Evolutionary conservation across 1,284 basidiomycete genomes (phyloP).

Genomic region (Exsudoporus floridanus): DNA sequence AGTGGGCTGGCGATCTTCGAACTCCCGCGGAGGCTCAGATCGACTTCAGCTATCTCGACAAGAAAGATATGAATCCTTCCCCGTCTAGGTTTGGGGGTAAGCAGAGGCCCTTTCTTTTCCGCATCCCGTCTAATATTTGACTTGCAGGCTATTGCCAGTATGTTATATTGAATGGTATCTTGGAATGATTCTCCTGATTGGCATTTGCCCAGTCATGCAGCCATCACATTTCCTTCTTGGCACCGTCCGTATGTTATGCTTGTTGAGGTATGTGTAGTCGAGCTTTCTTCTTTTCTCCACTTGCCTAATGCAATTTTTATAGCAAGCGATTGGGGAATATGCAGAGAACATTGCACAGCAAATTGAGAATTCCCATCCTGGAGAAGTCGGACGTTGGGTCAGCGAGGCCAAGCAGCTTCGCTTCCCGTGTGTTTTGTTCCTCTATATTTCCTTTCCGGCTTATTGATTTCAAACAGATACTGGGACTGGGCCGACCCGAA

Average conservation of each 20-base stretch:
- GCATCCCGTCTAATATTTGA: background rate
- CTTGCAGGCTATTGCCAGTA: constrained; percentile 30
- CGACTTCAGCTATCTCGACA: constrained; percentile 21
- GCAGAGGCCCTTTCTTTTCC: background rate
- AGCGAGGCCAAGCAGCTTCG: constrained; percentile 21
- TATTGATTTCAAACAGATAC: constrained; percentile 17
- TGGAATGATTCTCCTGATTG: background rate
- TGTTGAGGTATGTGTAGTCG: constrained; percentile 19
- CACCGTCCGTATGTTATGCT: constrained; percentile 32
- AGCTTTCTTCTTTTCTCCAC: background rate
- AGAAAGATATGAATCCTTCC: constrained; percentile 23
- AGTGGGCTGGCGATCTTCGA: constrained; percentile 24
- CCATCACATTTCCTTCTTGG: constrained; percentile 27
- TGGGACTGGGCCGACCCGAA: constrained; percentile 28
- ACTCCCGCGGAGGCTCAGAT: constrained; percentile 9
- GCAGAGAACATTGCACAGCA: constrained; percentile 25
- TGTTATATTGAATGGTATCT: background rate
- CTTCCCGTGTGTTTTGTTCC: constrained; percentile 20
- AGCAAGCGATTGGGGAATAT: constrained; percentile 29
- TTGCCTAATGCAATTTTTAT: background rate
- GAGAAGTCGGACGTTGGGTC: constrained; percentile 21
- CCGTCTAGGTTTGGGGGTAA: constrained; percentile 29
- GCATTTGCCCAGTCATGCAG: constrained; percentile 15
- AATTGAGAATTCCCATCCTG: constrained; percentile 19
- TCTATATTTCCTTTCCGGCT: background rate